These are phyloP conservation scores for Cordyceps farinosa DNA, from an alignment of 2,329 filamentous ascomycete genomes.

Conservation along the genomic window DNA sequence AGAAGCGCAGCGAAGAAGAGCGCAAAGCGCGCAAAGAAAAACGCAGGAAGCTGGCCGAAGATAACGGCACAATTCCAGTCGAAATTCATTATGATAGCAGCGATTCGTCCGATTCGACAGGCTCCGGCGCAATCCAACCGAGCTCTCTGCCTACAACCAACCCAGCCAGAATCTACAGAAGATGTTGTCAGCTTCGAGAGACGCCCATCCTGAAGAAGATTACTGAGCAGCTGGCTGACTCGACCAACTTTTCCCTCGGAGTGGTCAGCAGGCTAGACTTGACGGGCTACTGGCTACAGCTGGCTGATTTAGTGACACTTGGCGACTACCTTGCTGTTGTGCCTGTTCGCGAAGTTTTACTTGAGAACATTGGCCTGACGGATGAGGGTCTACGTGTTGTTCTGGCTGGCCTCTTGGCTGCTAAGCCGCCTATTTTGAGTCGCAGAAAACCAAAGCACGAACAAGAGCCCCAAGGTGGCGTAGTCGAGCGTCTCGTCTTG, in stretches of 20 bases:
- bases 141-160: slow-evolving; percentile 71
- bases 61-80: slow-evolving; percentile 81
- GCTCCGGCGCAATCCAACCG: slow-evolving; percentile 26
- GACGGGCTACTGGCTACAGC: slow-evolving; percentile 76
- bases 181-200: slow-evolving; percentile 91
- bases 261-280: slow-evolving; percentile 79
- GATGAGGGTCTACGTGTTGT: slow-evolving; percentile 86
- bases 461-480: slow-evolving; percentile 55
- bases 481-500: slow-evolving; percentile 80
- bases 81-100: slow-evolving; percentile 73
- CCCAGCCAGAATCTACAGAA: slow-evolving; percentile 84
- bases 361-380: slow-evolving; percentile 82
- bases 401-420: slow-evolving; percentile 78
- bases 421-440: slow-evolving; percentile 61
- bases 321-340: slow-evolving; percentile 94
- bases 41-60: slow-evolving; percentile 78
- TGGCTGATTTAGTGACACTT: slow-evolving; percentile 80
- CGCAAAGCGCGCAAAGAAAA: slow-evolving; percentile 89
- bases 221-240: slow-evolving; percentile 77
- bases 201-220: slow-evolving; percentile 89
- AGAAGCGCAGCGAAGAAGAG: slow-evolving; percentile 91
- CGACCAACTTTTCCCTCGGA: slow-evolving; percentile 66
- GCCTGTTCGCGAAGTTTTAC: slow-evolving; percentile 77
- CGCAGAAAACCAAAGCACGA: slow-evolving; percentile 46
- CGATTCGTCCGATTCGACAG: slow-evolving; percentile 44